These are phyloP conservation scores for Hemisphaericaspora lyxosophila DNA, from an alignment of 1,139 yeast genomes.

Conservation along the genomic window DNA sequence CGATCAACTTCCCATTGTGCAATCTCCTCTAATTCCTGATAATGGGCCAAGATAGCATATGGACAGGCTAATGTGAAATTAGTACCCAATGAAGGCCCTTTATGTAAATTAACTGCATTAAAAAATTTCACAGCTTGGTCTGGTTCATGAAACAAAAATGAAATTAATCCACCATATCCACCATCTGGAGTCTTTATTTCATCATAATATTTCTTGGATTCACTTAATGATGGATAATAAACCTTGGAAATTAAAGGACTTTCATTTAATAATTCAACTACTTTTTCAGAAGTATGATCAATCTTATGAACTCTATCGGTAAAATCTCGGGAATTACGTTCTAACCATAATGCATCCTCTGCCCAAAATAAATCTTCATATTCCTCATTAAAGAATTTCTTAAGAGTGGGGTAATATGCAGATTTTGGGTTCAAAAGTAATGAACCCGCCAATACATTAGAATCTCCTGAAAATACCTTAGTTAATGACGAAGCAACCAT, in stretches of 20 bases:
- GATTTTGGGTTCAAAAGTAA: conserved; percentile 73
- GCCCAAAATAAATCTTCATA: conserved; percentile 86
- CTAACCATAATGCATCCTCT: conserved; percentile 90
- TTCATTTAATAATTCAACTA: conserved; percentile 49
- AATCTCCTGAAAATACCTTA: conserved; percentile 90
- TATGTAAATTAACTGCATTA: conserved; percentile 71
- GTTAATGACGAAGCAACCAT: conserved; percentile 85
- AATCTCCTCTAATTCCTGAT: conserved; percentile 76
- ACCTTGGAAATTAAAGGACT: conserved; percentile 58
- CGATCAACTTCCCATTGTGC: conserved; percentile 84
- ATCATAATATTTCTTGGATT: conserved; percentile 67
- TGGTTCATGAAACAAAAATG: conserved; percentile 69
- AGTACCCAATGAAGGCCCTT: conserved; percentile 94
- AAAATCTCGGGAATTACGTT: conserved; percentile 90
- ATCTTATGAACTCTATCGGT: conserved; percentile 64
- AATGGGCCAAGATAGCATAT: conserved; percentile 87
- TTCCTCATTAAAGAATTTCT: conserved; percentile 48
- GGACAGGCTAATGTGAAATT: conserved; percentile 93
- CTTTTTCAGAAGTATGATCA: conserved; percentile 62
- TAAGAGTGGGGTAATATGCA: conserved; percentile 50
- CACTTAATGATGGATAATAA: conserved; percentile 66
- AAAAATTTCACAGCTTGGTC: conserved; percentile 71
- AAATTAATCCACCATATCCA: conserved; percentile 91
- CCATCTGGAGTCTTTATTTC: conserved; percentile 65
- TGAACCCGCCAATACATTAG: conserved; percentile 95